Evolutionary conservation across 2,329 filamentous ascomycete species (phyloP), one percentile per base, ranked within the genome.

Genomic region (Apiospora phragmitis): DNA sequence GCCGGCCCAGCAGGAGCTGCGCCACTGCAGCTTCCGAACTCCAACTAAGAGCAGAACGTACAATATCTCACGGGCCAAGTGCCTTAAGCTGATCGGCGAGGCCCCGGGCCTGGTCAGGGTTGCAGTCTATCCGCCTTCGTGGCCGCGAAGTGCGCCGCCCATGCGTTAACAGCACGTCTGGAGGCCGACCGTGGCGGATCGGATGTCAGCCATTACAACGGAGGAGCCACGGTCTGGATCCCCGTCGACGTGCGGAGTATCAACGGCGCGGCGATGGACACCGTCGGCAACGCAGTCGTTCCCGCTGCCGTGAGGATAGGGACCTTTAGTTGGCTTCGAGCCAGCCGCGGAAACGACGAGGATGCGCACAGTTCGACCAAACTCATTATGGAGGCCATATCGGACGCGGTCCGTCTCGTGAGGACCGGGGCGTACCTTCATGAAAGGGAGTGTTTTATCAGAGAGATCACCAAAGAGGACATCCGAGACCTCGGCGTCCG

Each of bases 321-420:
- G n/a, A 12, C n/a, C 11, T 24, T 4, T n/a, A n/a, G n/a, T n/a
- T 24, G n/a, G 3, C n/a, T 14, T 3, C n/a, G 11, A 11, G 47
- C n/a, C 6, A 49, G 47, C n/a, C 2, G n/a, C n/a, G 9, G 2
- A 12, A 7, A 12, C 11, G 47, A 4, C 9, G 9, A 21, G 43
- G 43, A 4, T 1, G n/a, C n/a, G 11, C 9, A 9, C n/a, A 2
- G 8, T 8, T n/a, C n/a, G 4, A 24, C n/a, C n/a, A 9, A 4
- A 0, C 1, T 4, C 2, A 5, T 49, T 4, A 12, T 12, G 3
- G 0, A 4, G 11, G 7, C 2, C 9, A 26, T 49, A 1, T 12
- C 47, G 9, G 1, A 9, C 9, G 3, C n/a, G 9, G 12, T 49
- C n/a, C n/a, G 11, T n/a, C 1, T 24, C 47, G 47, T 49, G n/a